Conservation (phyloP, 1,139 yeast species). For the Sugiyamaella castrensis region DNA sequence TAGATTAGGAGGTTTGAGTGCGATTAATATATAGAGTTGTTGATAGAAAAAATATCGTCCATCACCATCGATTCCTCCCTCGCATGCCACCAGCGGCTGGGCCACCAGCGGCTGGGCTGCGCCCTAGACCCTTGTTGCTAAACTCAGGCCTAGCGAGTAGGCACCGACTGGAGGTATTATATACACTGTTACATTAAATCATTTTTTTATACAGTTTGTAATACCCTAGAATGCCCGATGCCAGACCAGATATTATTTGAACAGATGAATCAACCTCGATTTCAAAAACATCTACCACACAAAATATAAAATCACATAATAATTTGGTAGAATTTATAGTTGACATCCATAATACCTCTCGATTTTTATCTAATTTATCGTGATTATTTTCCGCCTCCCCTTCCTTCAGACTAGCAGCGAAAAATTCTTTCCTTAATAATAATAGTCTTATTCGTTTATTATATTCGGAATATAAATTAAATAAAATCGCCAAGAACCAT, state of each 20-base stretch:
- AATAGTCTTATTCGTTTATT: conserved; percentile 8
- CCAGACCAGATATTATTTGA: conserved; percentile 31
- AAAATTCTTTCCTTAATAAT: too few relatives aligned
- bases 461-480: conserved; percentile 24
- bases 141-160: conserved; percentile 1
- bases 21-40: too few relatives aligned
- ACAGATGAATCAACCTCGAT: conserved; percentile 21
- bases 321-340: conserved; percentile 26
- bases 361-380: too few relatives aligned
- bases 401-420: not conserved
- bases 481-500: conserved; percentile 31
- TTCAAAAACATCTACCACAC: conserved; percentile 31
- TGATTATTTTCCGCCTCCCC: not conserved
- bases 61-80: too few relatives aligned
- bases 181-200: not conserved
- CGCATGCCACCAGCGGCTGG: not conserved
- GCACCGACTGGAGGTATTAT: not conserved
- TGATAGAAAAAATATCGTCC: too few relatives aligned
- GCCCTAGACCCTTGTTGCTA: conserved; percentile 1
- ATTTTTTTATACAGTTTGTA: conserved; percentile 28
- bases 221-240: conserved; percentile 31
- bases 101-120: conserved; percentile 5
- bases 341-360: conserved; percentile 13
- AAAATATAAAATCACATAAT: conserved; percentile 30
- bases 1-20: too few relatives aligned